Percentiles rank a stretch among this genome's conserved stretches.
phyloP scores from a whole-genome alignment of 306 rosid species.

The Castanea mollissima region DNA sequence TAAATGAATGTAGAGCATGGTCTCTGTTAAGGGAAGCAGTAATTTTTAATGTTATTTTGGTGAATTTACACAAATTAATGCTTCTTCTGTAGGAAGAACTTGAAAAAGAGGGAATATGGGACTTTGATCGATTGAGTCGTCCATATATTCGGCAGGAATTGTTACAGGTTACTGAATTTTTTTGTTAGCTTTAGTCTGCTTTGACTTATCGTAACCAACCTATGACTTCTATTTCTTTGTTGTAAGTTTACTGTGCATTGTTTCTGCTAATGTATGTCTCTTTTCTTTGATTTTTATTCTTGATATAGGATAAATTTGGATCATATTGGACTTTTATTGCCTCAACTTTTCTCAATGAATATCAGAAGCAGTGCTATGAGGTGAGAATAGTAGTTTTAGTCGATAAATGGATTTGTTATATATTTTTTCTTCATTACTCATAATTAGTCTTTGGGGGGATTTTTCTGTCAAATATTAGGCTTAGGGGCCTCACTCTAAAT shows the following conservation, averaged over 20 bases:
- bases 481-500: slow-evolving; percentile 3
- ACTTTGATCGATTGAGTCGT: slow-evolving; percentile 78
- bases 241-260: neutral
- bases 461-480: slow-evolving; percentile 2
- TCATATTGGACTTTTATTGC: slow-evolving; percentile 76
- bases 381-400: slow-evolving; percentile 36
- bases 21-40: neutral
- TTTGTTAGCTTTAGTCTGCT: slow-evolving; percentile 15
- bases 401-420: neutral
- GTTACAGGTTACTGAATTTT: slow-evolving; percentile 58
- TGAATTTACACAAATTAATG: slow-evolving; percentile 16
- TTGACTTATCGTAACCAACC: neutral
- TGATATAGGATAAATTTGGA: slow-evolving; percentile 81
- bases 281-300: neutral
- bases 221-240: neutral
- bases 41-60: slow-evolving; percentile 2
- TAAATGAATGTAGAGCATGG: neutral
- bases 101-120: slow-evolving; percentile 95
- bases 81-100: slow-evolving; percentile 75
- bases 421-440: neutral
- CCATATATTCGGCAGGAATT: slow-evolving; percentile 73
- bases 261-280: neutral
- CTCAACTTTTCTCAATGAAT: slow-evolving; percentile 70
- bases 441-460: slow-evolving; percentile 12
- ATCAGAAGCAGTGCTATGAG: slow-evolving; percentile 62